phyloP scores from a whole-genome alignment of 2,329 filamentous ascomycete genomes.

The Capronia americana region DNA sequence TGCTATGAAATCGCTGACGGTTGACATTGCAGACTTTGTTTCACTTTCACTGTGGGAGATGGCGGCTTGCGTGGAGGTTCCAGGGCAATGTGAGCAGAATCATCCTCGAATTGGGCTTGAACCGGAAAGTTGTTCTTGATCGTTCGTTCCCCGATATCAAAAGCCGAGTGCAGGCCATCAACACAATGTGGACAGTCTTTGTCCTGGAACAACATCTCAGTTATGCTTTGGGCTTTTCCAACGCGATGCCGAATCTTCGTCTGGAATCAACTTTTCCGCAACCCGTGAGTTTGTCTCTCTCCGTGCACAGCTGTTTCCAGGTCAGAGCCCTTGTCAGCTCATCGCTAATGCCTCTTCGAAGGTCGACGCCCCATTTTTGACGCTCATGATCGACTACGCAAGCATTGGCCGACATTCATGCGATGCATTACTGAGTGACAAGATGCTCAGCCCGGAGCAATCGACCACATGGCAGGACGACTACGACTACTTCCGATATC shows the following conservation, averaged over 20 bases:
- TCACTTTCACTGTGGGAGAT: constrained; percentile 20
- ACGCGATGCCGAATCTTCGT: constrained; percentile 20
- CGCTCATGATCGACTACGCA: constrained; percentile 25
- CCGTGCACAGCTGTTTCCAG: not conserved
- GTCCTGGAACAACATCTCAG: constrained; percentile 25
- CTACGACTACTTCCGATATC: constrained; percentile 21
- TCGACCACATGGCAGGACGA: constrained; percentile 13
- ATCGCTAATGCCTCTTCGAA: not conserved
- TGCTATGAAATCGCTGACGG: not conserved
- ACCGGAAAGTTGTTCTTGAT: constrained; percentile 16
- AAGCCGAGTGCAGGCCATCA: constrained; percentile 12
- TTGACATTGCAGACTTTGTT: constrained; percentile 16
- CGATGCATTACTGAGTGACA: constrained; percentile 22
- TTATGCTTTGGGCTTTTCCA: constrained; percentile 22
- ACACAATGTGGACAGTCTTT: constrained; percentile 17
- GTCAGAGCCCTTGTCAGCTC: not conserved
- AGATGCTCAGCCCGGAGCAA: constrained; percentile 12
- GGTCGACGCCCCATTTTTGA: constrained; percentile 23
- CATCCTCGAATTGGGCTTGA: constrained; percentile 21
- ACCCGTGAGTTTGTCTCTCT: constrained; percentile 11
- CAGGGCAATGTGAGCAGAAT: constrained; percentile 21
- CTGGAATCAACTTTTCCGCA: constrained; percentile 18
- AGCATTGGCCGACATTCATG: constrained; percentile 22
- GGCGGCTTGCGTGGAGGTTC: constrained; percentile 25
- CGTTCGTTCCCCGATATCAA: constrained; percentile 18